Conservation (phyloP, 1,284 basidiomycete genomes). For the Boletus smithii region DNA sequence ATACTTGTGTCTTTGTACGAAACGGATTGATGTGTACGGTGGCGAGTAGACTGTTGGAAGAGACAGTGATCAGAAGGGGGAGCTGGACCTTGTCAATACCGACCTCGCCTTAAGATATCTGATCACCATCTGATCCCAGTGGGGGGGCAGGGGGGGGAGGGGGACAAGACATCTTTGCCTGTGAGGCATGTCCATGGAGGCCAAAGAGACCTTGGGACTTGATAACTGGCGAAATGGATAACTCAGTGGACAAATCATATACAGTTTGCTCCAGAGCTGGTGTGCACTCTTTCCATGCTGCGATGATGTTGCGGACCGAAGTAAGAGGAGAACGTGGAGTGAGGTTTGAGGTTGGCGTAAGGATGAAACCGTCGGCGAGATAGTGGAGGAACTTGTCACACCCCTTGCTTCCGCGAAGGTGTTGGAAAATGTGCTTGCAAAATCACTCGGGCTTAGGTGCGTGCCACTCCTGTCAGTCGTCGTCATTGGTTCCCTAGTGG, state of each 20-base stretch:
- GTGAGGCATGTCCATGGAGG: conserved; percentile 56
- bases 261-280: conserved; percentile 37
- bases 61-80: too few relatives aligned
- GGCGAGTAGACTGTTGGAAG: too few relatives aligned
- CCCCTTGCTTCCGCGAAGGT: conserved; percentile 32
- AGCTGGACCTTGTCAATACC: too few relatives aligned
- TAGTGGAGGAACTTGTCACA: conserved; percentile 16
- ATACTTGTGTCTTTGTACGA: too few relatives aligned
- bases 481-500: conserved; percentile 25
- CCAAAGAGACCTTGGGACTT: conserved; percentile 54
- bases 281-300: conserved; percentile 72
- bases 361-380: conserved; percentile 27
- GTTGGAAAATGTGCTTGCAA: conserved; percentile 34
- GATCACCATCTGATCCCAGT: too few relatives aligned
- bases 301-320: conserved; percentile 75
- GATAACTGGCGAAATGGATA: conserved; percentile 23
- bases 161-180: too few relatives aligned
- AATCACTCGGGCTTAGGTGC: conserved; percentile 33
- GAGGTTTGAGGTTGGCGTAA: conserved; percentile 53
- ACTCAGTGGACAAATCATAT: conserved; percentile 23
- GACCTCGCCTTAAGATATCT: too few relatives aligned
- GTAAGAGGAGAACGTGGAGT: conserved; percentile 65
- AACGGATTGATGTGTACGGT: too few relatives aligned
- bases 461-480: too few relatives aligned
- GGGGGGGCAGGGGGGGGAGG: too few relatives aligned